Conservation (phyloP, 805 yeast species). For the Candida verbasci region DNA sequence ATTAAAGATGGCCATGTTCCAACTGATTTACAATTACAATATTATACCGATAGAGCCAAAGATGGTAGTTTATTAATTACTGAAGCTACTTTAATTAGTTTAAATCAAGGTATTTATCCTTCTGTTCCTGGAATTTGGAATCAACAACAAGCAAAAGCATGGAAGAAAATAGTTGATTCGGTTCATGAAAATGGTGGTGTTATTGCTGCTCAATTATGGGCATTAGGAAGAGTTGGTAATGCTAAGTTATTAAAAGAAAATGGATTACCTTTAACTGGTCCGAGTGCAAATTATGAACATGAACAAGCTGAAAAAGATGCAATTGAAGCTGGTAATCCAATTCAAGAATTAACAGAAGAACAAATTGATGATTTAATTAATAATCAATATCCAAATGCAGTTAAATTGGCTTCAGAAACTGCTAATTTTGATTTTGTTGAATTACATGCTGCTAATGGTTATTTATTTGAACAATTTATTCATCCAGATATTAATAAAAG, state of each 20-base stretch:
- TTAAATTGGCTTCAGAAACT: conserved; percentile 18
- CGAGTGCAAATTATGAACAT: conserved; percentile 14
- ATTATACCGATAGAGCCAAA: conserved; percentile 27
- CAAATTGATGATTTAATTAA: conserved; percentile 19
- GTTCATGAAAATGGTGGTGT: conserved; percentile 44
- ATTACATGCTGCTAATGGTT: conserved; percentile 39
- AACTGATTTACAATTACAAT: conserved; percentile 21
- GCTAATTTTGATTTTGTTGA: conserved; percentile 40
- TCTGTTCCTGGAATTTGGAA: conserved; percentile 49
- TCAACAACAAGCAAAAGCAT: conserved; percentile 42
- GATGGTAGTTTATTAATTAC: conserved; percentile 24
- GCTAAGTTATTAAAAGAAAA: conserved; percentile 19
- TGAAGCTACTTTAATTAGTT: conserved; percentile 31
- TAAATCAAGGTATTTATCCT: conserved; percentile 36
- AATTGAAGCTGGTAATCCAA: conserved; percentile 15
- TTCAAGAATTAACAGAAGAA: conserved; percentile 16
- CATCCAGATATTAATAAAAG: conserved; percentile 29
- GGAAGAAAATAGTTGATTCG: conserved; percentile 44
- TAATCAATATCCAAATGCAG: conserved; percentile 22
- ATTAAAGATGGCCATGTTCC: conserved; percentile 20
- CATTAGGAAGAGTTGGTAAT: conserved; percentile 41
- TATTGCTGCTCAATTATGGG: conserved; percentile 50
- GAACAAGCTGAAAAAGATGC: conserved; percentile 14
- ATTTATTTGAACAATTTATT: conserved; percentile 34
- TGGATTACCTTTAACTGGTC: conserved; percentile 16